Evolutionary conservation across 495 filamentous ascomycete species (phyloP).

Genomic region (Annulohypoxylon nitens): DNA sequence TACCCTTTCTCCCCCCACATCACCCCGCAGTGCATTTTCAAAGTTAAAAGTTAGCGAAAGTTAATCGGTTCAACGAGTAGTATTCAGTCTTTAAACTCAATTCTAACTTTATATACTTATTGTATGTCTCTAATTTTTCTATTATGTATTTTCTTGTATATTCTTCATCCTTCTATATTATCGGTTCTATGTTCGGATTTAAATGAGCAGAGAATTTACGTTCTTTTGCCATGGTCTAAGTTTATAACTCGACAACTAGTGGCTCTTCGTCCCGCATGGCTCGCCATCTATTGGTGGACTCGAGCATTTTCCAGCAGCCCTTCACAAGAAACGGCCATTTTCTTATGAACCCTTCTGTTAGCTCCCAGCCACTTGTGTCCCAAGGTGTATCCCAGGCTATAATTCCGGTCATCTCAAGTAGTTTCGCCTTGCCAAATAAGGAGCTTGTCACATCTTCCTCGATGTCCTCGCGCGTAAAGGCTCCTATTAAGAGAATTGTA

Average conservation of each 20-base stretch:
- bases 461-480: conserved; percentile 62
- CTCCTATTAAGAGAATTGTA: conserved; percentile 57
- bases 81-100: background rate
- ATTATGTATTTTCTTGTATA: too few relatives aligned
- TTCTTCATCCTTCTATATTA: background rate
- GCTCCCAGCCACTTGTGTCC: conserved; percentile 60
- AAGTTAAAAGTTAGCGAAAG: background rate
- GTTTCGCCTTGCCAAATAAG: conserved; percentile 13
- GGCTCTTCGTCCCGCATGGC: conserved; percentile 51
- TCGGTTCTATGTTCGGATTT: background rate
- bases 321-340: conserved; percentile 61
- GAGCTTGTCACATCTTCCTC: conserved; percentile 54
- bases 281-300: conserved; percentile 61
- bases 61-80: too few relatives aligned
- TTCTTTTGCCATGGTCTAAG: background rate
- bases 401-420: conserved; percentile 45
- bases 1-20: conserved; percentile 10
- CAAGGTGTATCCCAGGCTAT: conserved; percentile 64
- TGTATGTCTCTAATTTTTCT: too few relatives aligned
- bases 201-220: background rate
- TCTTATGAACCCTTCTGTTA: conserved; percentile 55
- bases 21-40: conserved; percentile 17
- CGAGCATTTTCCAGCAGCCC: conserved; percentile 55
- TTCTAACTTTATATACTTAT: too few relatives aligned
- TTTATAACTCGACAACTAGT: conserved; percentile 35